Conservation (phyloP, 192 early-diverging fungal genomes). For the Coemansia sp. region DNA sequence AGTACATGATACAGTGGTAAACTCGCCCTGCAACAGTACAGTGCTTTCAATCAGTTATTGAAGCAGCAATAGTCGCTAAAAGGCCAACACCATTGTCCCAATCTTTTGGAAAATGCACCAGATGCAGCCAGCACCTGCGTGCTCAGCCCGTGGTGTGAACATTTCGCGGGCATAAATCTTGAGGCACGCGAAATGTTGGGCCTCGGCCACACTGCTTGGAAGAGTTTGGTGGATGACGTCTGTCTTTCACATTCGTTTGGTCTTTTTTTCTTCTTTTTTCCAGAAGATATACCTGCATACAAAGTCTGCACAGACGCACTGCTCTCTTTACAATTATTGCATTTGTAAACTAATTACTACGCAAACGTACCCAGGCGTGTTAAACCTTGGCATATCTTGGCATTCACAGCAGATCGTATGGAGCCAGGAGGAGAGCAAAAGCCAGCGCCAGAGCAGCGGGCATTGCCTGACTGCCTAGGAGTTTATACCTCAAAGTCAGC, state of each 20-base stretch:
- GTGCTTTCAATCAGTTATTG: constrained; percentile 34
- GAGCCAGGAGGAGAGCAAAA: background rate
- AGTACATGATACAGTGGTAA: constrained; percentile 12
- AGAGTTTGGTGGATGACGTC: no score
- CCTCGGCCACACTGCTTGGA: no score
- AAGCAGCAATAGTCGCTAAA: background rate
- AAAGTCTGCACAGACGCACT: background rate
- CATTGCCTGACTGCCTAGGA: background rate
- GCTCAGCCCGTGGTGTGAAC: no score
- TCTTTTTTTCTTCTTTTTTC: background rate
- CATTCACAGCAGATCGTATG: background rate
- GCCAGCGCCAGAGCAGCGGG: background rate
- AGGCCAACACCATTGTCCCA: background rate
- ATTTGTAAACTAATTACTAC: background rate
- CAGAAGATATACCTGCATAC: background rate
- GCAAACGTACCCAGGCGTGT: background rate
- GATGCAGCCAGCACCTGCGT: no score
- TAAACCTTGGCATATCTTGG: background rate
- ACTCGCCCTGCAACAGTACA: constrained; percentile 25
- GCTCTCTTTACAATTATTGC: background rate
- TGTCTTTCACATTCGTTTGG: background rate
- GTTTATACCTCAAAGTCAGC: background rate
- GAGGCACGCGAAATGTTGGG: no score
- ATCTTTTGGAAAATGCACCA: background rate
- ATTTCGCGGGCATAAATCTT: no score